A percentile compares a stretch with the other conserved stretches of the same genome.
Conservation (phyloP, 345 rosid genomes). For the Dipteronia sinensis region DNA sequence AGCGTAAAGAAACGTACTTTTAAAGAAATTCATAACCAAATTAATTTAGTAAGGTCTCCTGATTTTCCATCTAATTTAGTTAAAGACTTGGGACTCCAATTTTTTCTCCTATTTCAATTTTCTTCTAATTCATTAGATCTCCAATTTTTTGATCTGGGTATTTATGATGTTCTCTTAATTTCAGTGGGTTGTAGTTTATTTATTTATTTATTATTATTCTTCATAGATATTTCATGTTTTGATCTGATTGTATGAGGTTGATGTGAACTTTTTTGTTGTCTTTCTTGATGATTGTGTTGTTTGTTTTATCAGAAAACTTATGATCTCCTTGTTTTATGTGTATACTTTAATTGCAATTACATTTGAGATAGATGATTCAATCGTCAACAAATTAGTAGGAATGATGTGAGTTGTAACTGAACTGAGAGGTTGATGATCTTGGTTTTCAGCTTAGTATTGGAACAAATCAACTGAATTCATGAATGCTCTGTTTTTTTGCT, state of each 20-base stretch:
- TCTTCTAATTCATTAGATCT: background rate
- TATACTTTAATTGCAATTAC: background rate
- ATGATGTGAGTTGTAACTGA: slow-evolving; percentile 11
- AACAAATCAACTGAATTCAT: background rate
- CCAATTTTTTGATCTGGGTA: too few relatives aligned
- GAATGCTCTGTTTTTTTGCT: background rate
- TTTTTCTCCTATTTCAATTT: too few relatives aligned
- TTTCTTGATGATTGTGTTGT: slow-evolving; percentile 7
- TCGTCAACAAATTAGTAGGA: background rate
- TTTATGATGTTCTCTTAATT: background rate
- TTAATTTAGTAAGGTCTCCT: too few relatives aligned
- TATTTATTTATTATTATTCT: too few relatives aligned
- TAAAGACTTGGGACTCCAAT: too few relatives aligned
- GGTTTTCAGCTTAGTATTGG: background rate
- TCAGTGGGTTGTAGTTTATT: slow-evolving; percentile 22
- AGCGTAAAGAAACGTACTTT: too few relatives aligned
- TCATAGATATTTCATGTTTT: slow-evolving; percentile 21
- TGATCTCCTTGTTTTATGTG: background rate
- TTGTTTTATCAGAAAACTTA: background rate
- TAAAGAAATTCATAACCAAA: too few relatives aligned
- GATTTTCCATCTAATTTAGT: too few relatives aligned
- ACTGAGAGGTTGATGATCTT: slow-evolving; percentile 2
- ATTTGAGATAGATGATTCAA: background rate
- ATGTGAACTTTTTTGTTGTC: slow-evolving; percentile 9
- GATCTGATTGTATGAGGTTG: slow-evolving; percentile 28